phyloP scores from a whole-genome alignment of 371 early-diverging fungal genomes.

The Parasitella parasitica region DNA sequence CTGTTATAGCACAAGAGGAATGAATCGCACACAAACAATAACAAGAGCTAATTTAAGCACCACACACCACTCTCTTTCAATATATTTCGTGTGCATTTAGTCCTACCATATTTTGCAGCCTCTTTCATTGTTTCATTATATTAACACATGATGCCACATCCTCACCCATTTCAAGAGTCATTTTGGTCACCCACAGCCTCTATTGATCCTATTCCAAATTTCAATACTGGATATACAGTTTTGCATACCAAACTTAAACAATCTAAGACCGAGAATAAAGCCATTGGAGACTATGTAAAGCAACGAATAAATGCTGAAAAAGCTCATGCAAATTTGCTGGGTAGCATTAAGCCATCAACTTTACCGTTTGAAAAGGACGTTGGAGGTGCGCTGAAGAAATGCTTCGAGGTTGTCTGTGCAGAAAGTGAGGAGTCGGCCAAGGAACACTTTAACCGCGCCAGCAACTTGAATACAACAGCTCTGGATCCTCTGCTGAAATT shows the following conservation, averaged over 20 bases:
- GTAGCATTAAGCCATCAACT: slow-evolving; percentile 35
- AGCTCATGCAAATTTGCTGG: slow-evolving; percentile 45
- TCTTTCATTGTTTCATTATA: background rate
- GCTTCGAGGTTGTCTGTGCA: slow-evolving; percentile 64
- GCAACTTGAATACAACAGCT: slow-evolving; percentile 59
- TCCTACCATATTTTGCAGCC: background rate
- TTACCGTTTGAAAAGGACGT: slow-evolving; percentile 60
- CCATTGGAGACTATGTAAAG: slow-evolving; percentile 61
- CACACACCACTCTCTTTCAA: too few relatives aligned
- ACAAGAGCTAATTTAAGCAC: too few relatives aligned
- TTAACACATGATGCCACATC: slow-evolving; percentile 9
- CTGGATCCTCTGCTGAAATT: slow-evolving; percentile 62
- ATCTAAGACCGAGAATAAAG: slow-evolving; percentile 64
- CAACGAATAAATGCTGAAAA: slow-evolving; percentile 67
- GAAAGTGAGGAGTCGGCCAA: slow-evolving; percentile 61
- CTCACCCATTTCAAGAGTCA: slow-evolving; percentile 34
- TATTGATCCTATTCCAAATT: slow-evolving; percentile 24
- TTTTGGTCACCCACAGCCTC: slow-evolving; percentile 45
- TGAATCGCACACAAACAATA: too few relatives aligned
- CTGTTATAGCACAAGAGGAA: too few relatives aligned
- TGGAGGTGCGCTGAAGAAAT: slow-evolving; percentile 66
- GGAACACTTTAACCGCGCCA: slow-evolving; percentile 57
- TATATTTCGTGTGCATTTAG: background rate
- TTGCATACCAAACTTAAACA: slow-evolving; percentile 70
- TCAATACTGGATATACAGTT: slow-evolving; percentile 51